phyloP scores from a whole-genome alignment of 2,329 filamentous ascomycete species.

The Scedosporium aurantiacum region DNA sequence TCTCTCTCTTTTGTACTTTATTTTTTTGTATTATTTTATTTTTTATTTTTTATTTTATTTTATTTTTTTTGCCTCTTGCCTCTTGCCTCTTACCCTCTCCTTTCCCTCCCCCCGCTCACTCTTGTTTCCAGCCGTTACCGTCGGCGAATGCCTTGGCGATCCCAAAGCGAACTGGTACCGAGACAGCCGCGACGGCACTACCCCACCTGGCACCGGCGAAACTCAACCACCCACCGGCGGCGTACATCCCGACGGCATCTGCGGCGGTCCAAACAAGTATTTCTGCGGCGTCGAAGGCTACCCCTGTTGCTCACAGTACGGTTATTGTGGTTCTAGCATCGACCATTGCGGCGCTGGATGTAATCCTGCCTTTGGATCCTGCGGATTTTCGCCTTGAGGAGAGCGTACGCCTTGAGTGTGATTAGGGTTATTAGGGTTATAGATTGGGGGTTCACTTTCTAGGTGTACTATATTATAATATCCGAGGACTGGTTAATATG shows the following conservation, averaged over 20 bases:
- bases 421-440: background rate
- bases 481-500: no score
- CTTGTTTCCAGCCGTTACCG: slow-evolving; percentile 13
- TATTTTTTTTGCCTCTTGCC: background rate
- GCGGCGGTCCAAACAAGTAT: slow-evolving; percentile 5
- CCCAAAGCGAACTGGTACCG: slow-evolving; percentile 41
- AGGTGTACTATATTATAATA: no score
- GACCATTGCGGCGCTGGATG: slow-evolving; percentile 7
- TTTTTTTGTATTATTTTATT: background rate
- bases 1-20: no score
- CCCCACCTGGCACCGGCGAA: background rate
- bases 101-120: background rate
- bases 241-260: slow-evolving; percentile 1
- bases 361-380: slow-evolving; percentile 2
- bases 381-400: background rate
- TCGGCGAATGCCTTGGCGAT: slow-evolving; percentile 41
- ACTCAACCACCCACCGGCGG: background rate
- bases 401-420: no score
- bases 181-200: background rate
- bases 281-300: background rate
- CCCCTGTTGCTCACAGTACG: slow-evolving; percentile 4
- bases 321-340: slow-evolving; percentile 1
- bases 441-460: background rate
- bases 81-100: background rate
- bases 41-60: background rate